These are phyloP conservation scores for Hypoxylon sp. DNA, from an alignment of 2,329 filamentous ascomycete species.

Conservation along the genomic window DNA sequence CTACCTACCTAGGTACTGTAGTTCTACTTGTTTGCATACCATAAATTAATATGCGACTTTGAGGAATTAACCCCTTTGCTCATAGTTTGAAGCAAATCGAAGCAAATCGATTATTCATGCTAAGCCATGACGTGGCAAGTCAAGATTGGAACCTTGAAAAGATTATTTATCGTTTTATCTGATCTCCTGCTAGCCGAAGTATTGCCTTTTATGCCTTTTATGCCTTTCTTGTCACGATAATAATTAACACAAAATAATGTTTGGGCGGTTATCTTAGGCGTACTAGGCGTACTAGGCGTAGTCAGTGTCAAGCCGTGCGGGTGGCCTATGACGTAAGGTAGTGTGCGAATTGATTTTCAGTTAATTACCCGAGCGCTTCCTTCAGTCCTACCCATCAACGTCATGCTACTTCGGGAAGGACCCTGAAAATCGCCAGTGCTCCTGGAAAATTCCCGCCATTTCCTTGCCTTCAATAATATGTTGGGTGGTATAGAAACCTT, in stretches of 20 bases:
- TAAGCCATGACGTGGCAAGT: slow-evolving; percentile 24
- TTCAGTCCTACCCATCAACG: slow-evolving; percentile 36
- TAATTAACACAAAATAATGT: background rate
- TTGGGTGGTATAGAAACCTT: background rate
- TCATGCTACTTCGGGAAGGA: slow-evolving; percentile 43
- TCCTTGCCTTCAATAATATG: slow-evolving; percentile 7
- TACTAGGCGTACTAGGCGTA: too few relatives aligned
- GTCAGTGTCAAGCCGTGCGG: slow-evolving; percentile 6
- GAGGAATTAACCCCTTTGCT: background rate
- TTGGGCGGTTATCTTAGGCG: slow-evolving; percentile 23
- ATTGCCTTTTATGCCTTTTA: slow-evolving; percentile 9
- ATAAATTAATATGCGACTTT: background rate
- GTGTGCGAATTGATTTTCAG: slow-evolving; percentile 13
- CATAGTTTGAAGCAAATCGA: background rate
- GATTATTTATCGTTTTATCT: slow-evolving; percentile 28
- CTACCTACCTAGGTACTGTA: background rate
- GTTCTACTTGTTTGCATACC: background rate
- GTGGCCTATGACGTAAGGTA: slow-evolving; percentile 44
- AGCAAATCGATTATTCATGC: slow-evolving; percentile 5
- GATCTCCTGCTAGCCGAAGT: background rate
- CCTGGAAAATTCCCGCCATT: slow-evolving; percentile 33
- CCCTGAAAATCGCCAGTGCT: slow-evolving; percentile 42
- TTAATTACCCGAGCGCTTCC: slow-evolving; percentile 17
- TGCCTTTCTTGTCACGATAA: slow-evolving; percentile 8
- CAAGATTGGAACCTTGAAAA: slow-evolving; percentile 14